Base-by-base conservation (phyloP, 139 green algal species). In the Chlamydomonas asymmetrica region DNA sequence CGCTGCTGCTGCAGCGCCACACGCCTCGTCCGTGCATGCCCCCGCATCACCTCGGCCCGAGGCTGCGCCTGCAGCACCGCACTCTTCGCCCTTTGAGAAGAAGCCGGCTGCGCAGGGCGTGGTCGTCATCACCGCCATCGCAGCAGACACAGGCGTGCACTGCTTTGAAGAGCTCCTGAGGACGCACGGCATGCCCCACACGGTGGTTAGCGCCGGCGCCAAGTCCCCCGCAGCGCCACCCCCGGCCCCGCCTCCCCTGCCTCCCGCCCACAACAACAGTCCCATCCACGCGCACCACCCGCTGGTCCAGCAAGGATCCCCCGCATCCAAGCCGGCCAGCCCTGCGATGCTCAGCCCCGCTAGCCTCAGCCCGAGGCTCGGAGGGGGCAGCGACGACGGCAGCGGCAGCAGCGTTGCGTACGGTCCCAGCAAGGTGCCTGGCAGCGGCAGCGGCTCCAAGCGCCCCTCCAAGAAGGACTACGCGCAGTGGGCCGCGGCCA, bases 401-500 rank as follows among this genome's bases (percentile, higher is more conserved):
- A 70, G 43, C 71, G 69, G 71, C 40, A 43, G 43, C 18, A 29
- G 54, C 9, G 35, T 38, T 16, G 40, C 37, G 3, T 39, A 10
- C 29, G 27, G 23, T 29, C 32, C 37, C 32, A 49, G 20, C 48
- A 57, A 57, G 18, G 18, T 16, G 48, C 18, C 48, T 16, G n/a
- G 32, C 32, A 48, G 4, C 29, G 61, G 18, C 2, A 2, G 13
- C 35, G 63, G 29, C n/a, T 31, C 16, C 38, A 84, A 84, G 65
- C 76, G 65, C 31, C 66, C 68, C 31, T 73, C 61, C 23, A 82
- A 82, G 48, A 85, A 84, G 39, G 84, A 89, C 23, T 89, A 89
- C 64, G 84, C 80, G 27, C 61, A 70, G 35, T 89, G 84, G 84
- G 84, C 84, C 13, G 80, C 80, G 8, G 84, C 84, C 0, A 89